Evolutionary conservation across 1,139 yeast genomes (phyloP), one percentile per base, ranked within the genome.

Genomic region (Suhomyces bribrorum): DNA sequence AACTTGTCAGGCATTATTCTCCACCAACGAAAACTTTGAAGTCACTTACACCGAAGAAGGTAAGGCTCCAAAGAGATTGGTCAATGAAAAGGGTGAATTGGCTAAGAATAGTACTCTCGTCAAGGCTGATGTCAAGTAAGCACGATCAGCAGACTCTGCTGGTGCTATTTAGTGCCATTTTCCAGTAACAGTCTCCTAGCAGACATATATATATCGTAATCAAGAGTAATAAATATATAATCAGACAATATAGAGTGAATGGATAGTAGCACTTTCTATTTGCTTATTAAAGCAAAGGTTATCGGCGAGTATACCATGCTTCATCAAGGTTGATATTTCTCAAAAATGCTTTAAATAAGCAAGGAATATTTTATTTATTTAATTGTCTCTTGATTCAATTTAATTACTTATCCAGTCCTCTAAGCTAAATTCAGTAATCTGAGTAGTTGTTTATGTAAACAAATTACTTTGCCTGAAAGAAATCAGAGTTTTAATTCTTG

Each of bases 1-100:
- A 75, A 77, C 90, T 37, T 74, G 87, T 49, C 98, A 94, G 73
- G 97, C 97, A 36, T 74, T 77, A 44, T 90, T 92, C 75, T 71
- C 92, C 43, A 90, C 97, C 31, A 81, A 73, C 52, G 94, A 81
- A 31, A 67, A 69, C 36, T 76, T 83, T 44, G 87, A 86, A 59
- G 96, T 90, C 33, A 77, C 87, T 45, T 90, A 78, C 75, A 83
- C 83, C 54, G 84, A 75, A 54, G 95, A 87, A 57, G 92, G 94
- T 50, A 83, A 85, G 59, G 80, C 81, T 40, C 83, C 84, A 46
- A 83, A 81, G 61, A 83, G 75, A 63, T 79, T 92, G 64, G 88
- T 89, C 38, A 86, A 84, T 63, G 80, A 73, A 55, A 78, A 73
- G 55, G 95, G 95, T 44, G 85, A 84, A 54, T 58, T 73, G 20